These are phyloP conservation scores for Stipa capillata DNA, from an alignment of 176 grass and related monocot species.

Conservation along the genomic window DNA sequence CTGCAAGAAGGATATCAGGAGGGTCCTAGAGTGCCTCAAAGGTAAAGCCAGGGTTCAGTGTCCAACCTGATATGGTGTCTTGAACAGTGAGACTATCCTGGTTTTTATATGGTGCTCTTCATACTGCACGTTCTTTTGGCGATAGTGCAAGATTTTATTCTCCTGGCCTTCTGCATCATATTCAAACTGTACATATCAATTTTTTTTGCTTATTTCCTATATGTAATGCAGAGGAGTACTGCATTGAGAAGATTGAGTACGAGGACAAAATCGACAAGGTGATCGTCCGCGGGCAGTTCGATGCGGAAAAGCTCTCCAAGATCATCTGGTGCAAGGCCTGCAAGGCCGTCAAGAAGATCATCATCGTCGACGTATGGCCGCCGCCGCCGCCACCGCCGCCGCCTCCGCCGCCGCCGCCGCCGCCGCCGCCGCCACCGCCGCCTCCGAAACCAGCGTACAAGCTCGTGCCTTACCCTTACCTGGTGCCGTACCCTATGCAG, in stretches of 20 bases:
- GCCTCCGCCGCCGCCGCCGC: too few species aligned
- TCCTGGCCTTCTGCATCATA: too few species aligned
- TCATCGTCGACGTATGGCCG: not conserved
- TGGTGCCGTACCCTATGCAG: not conserved
- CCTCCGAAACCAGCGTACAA: not conserved
- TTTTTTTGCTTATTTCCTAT: too few species aligned
- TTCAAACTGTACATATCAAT: not conserved
- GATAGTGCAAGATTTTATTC: too few species aligned
- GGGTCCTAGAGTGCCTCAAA: slow-evolving; percentile 14
- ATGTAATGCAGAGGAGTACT: slow-evolving; percentile 2
- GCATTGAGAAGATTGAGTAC: slow-evolving; percentile 33
- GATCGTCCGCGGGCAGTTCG: slow-evolving; percentile 25
- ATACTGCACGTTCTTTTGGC: too few species aligned
- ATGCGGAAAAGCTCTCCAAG: not conserved
- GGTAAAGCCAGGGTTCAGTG: not conserved
- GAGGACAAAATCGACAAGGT: slow-evolving; percentile 14
- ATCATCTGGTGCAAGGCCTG: slow-evolving; percentile 16
- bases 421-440: not conserved
- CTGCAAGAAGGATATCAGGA: slow-evolving; percentile 16
- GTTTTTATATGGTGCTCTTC: too few species aligned
- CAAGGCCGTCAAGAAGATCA: not conserved
- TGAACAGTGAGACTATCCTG: not conserved
- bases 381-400: too few species aligned
- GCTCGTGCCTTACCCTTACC: slow-evolving; percentile 18
- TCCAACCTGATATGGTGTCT: too few species aligned